A percentile compares a stretch with the other conserved stretches of the same genome.
These are phyloP conservation scores for Cladophialophora immunda DNA, from an alignment of 2,329 filamentous ascomycete genomes.

Conservation along the genomic window DNA sequence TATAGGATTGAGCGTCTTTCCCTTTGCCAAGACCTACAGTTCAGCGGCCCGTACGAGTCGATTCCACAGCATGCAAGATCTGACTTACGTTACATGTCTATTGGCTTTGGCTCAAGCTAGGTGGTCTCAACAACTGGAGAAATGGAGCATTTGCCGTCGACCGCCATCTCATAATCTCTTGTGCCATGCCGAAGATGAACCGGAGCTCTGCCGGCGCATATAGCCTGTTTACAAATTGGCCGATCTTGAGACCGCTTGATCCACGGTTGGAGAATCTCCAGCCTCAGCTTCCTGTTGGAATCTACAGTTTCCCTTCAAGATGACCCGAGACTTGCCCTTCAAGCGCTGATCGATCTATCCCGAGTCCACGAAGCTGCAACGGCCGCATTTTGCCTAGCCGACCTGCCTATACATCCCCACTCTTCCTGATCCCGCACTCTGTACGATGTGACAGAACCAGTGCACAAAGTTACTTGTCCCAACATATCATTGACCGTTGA, in stretches of 20 bases:
- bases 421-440: background rate
- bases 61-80: background rate
- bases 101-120: background rate
- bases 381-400: background rate
- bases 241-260: background rate
- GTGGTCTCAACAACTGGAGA: slow-evolving; percentile 11
- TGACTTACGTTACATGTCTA: background rate
- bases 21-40: background rate
- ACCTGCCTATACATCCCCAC: background rate
- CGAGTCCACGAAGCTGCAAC: background rate
- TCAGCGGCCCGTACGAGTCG: background rate
- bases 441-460: background rate
- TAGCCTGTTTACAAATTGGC: slow-evolving; percentile 1
- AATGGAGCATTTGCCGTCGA: background rate
- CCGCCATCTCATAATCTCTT: background rate
- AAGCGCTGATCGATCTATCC: background rate
- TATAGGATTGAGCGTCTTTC: background rate
- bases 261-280: background rate
- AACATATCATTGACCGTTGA: background rate
- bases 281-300: background rate
- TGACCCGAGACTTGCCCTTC: background rate
- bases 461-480: background rate
- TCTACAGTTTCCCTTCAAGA: background rate
- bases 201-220: slow-evolving; percentile 10
- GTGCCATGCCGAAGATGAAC: slow-evolving; percentile 15